Percentiles rank a stretch among this genome's conserved stretches.
phyloP scores from a whole-genome alignment of 352 stramenopile genomes.

The Globisporangium viniferum region DNA sequence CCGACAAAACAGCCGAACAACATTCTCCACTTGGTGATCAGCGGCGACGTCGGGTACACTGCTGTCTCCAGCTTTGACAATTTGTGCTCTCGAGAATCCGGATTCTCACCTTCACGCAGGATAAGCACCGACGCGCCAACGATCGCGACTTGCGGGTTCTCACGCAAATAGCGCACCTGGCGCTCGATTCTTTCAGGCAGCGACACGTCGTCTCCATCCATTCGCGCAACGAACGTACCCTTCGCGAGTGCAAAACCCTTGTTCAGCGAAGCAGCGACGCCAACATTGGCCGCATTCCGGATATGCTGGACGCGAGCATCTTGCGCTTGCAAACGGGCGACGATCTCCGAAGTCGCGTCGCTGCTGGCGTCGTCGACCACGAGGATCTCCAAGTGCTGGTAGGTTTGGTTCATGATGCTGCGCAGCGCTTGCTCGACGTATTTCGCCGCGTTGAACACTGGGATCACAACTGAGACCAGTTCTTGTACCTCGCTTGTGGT shows the following conservation, averaged over 20 bases:
- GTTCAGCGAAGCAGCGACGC: conserved; percentile 74
- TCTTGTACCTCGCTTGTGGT: neutral
- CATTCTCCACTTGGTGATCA: conserved; percentile 66
- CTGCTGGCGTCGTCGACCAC: conserved; percentile 70
- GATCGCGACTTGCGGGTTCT: conserved; percentile 37
- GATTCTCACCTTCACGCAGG: conserved; percentile 12
- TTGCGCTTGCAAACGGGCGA: conserved; percentile 42
- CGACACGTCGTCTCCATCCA: conserved; percentile 85
- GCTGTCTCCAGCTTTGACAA: conserved; percentile 23
- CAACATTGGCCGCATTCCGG: conserved; percentile 38
- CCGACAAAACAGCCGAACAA: conserved; percentile 76
- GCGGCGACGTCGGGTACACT: conserved; percentile 45
- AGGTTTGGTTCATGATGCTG: conserved; percentile 39
- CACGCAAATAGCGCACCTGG: conserved; percentile 44
- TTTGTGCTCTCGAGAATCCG: neutral
- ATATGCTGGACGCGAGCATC: conserved; percentile 40
- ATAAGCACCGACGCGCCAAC: conserved; percentile 38
- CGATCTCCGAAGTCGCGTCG: conserved; percentile 33
- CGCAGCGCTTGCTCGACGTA: conserved; percentile 44
- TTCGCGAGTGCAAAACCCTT: conserved; percentile 46
- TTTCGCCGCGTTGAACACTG: conserved; percentile 55
- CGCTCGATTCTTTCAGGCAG: conserved; percentile 47
- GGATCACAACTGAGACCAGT: conserved; percentile 68
- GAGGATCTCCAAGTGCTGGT: conserved; percentile 57
- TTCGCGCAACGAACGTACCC: conserved; percentile 63